Conservation (phyloP, 257 asterid species). For the Salvia miltiorrhiza region DNA sequence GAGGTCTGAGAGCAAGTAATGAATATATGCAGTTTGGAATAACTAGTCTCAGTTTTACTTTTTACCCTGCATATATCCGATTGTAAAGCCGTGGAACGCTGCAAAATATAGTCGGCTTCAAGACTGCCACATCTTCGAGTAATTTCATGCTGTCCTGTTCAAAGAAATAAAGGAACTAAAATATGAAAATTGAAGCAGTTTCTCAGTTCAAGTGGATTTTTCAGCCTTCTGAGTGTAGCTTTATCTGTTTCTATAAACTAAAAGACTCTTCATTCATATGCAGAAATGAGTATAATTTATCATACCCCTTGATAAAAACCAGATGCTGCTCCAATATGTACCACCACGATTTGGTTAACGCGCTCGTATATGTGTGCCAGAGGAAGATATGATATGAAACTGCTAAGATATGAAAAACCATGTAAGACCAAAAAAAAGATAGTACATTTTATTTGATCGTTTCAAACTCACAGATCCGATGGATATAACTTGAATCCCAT, state of each 20-base stretch:
- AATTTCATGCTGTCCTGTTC: constrained; percentile 69
- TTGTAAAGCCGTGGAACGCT: constrained; percentile 83
- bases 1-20: neutral
- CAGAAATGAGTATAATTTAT: too few relatives aligned
- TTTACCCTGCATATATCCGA: constrained; percentile 75
- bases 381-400: constrained; percentile 83
- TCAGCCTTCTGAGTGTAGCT: too few relatives aligned
- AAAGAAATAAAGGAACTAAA: too few relatives aligned
- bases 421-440: too few relatives aligned
- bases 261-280: too few relatives aligned
- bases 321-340: constrained; percentile 63
- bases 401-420: constrained; percentile 21
- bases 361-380: constrained; percentile 86
- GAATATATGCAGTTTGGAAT: constrained; percentile 12
- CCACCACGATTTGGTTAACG: constrained; percentile 52
- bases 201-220: too few relatives aligned
- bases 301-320: constrained; percentile 86
- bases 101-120: constrained; percentile 70
- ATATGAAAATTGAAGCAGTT: too few relatives aligned
- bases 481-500: constrained; percentile 42
- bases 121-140: constrained; percentile 67
- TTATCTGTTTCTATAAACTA: too few relatives aligned
- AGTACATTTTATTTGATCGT: neutral
- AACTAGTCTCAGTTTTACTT: neutral
- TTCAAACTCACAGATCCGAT: constrained; percentile 64